Evolutionary conservation across 2,329 filamentous ascomycete genomes (phyloP).

Genomic region (Hawksworthiomyces lignivorus): DNA sequence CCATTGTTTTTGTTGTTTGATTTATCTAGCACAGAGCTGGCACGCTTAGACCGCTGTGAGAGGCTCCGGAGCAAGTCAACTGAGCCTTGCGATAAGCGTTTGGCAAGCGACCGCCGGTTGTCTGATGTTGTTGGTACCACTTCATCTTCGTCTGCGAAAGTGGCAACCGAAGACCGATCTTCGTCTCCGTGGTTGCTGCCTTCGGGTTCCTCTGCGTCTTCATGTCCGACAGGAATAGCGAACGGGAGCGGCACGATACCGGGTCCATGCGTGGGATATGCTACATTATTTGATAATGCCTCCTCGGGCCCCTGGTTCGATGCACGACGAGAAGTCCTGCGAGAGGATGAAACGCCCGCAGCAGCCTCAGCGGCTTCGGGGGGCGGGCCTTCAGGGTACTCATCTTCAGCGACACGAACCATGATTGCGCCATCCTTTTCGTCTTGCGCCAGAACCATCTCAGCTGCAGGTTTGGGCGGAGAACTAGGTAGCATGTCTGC

Average conservation of each 20-base stretch:
- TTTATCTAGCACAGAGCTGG: constrained; percentile 15
- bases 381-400: constrained; percentile 25
- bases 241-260: constrained; percentile 60
- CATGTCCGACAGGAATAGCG: constrained; percentile 39
- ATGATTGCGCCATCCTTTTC: constrained; percentile 41
- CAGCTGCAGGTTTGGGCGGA: constrained; percentile 26
- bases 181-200: constrained; percentile 37
- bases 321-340: too few species aligned
- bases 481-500: constrained; percentile 35
- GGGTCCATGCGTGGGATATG: too few species aligned
- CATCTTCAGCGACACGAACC: constrained; percentile 45
- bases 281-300: too few species aligned
- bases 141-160: constrained; percentile 55
- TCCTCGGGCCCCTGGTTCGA: too few species aligned
- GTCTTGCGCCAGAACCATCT: constrained; percentile 34
- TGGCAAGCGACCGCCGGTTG: constrained; percentile 32
- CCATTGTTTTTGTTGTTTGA: not conserved
- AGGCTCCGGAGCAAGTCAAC: constrained; percentile 35
- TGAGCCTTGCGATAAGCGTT: constrained; percentile 42
- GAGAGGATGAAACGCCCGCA: too few species aligned
- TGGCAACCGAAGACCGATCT: constrained; percentile 60
- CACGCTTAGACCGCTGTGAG: constrained; percentile 28
- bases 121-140: constrained; percentile 20
- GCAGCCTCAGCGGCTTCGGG: constrained; percentile 1
- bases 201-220: not conserved